Conservation (phyloP, 2,329 filamentous ascomycete species). For the Aphanoascus verrucosus region DNA sequence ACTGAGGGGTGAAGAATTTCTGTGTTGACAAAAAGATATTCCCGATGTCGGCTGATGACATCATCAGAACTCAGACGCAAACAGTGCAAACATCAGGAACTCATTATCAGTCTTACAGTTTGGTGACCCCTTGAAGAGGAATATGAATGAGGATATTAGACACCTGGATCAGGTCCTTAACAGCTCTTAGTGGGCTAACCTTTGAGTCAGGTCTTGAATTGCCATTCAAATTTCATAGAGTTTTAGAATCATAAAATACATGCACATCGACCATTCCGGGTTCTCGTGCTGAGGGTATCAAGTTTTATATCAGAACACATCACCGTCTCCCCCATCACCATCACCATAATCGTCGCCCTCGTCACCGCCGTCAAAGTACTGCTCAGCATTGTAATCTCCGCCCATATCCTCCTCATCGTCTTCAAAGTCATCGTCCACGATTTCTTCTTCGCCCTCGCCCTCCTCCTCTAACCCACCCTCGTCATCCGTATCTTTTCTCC, state of each 20-base stretch:
- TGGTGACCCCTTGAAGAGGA: too few species aligned
- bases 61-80: slow-evolving; percentile 10
- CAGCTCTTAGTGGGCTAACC: neutral
- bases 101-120: neutral
- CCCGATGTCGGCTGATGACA: slow-evolving; percentile 11
- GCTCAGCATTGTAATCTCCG: slow-evolving; percentile 54
- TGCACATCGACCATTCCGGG: neutral
- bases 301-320: slow-evolving; percentile 27
- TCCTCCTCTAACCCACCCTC: slow-evolving; percentile 35
- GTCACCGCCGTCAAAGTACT: slow-evolving; percentile 53
- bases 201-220: neutral
- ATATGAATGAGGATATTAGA: neutral
- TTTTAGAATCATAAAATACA: slow-evolving; percentile 2
- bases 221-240: neutral
- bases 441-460: slow-evolving; percentile 41
- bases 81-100: slow-evolving; percentile 1
- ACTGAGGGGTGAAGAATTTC: neutral
- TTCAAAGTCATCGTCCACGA: slow-evolving; percentile 49
- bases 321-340: slow-evolving; percentile 43
- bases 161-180: neutral
- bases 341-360: slow-evolving; percentile 46
- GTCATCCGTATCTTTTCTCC: slow-evolving; percentile 28
- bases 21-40: neutral
- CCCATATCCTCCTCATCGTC: slow-evolving; percentile 50
- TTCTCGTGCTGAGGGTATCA: slow-evolving; percentile 7